Evolutionary conservation across 345 rosid species (phyloP), one percentile per base, ranked within the genome.

Genomic region (Hibiscus syriacus): DNA sequence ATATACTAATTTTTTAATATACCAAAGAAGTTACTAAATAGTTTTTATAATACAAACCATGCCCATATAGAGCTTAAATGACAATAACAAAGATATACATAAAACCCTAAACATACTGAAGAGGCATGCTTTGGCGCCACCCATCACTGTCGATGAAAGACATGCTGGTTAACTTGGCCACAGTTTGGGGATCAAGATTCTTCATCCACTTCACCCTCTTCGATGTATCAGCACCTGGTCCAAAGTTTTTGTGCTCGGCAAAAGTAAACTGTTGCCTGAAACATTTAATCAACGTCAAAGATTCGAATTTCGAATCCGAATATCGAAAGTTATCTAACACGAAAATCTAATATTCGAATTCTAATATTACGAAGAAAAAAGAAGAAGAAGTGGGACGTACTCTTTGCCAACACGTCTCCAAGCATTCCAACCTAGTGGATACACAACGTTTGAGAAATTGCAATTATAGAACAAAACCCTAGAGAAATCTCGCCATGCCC

Each of bases 401-500:
- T 77, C 83, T 0, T 66, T 66, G 30, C 78, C 80, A 4, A 2
- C 46, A 16, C 1, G 61, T 11, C 63, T 8, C 89, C 89, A 88
- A 27, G 89, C 53, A 1, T 75, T 19, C 89, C 93, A 85, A 5
- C 90, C 93, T 2, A 0, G 0, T 1, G 87, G 87, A 0, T 66
- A 29, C 1, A 88, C 55, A 1, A 82, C 67, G 2, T 39, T 1
- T 1, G 83, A 45, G 4, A 88, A 71, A 3, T 66, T 55, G 8
- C 80, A 75, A 7, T 61, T 22, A 71, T 76, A 81, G 77, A 86
- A 86, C 1, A 88, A 2, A 6, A 86, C 90, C 62, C 89, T 84
- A 0, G 89, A 61, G 17, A 59, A 75, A 0, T 23, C 60, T 73
- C 93, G 72, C 89, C 90, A n/a, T 4, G 90, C 83, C 71, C 93